Percentiles rank a stretch among this genome's conserved stretches.
phyloP scores from a whole-genome alignment of 352 stramenopile genomes.

The Pythium phragmitis region DNA sequence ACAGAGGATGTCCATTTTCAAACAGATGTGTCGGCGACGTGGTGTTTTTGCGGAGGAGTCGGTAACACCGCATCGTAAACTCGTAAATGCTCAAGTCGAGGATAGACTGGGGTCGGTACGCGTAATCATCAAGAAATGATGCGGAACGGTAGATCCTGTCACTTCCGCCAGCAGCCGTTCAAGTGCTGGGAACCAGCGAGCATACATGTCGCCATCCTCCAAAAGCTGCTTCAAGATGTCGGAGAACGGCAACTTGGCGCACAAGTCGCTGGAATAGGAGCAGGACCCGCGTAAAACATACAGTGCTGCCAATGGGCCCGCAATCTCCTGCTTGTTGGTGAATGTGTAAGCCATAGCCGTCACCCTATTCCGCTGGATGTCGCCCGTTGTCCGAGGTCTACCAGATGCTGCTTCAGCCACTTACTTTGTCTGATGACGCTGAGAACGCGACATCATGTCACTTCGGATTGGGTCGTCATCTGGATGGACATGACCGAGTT shows the following conservation, averaged over 20 bases:
- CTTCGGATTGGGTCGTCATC: slow-evolving; percentile 2
- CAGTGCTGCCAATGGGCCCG: slow-evolving; percentile 18
- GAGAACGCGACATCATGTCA: slow-evolving; percentile 12
- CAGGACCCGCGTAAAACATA: slow-evolving; percentile 19
- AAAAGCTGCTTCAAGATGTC: slow-evolving; percentile 11
- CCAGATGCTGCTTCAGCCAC: background rate
- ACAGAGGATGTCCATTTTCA: background rate
- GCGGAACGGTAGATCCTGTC: background rate
- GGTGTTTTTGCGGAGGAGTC: background rate
- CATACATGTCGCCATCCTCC: background rate
- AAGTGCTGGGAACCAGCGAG: background rate
- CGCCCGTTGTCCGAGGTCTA: background rate
- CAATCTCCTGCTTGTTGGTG: slow-evolving; percentile 29
- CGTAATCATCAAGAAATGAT: background rate
- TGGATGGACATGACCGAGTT: background rate
- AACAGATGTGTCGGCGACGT: background rate
- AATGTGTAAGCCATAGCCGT: slow-evolving; percentile 17
- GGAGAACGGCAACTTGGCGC: slow-evolving; percentile 2
- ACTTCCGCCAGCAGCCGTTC: background rate
- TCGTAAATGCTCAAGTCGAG: background rate
- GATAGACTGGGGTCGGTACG: background rate
- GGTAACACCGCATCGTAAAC: slow-evolving; percentile 18
- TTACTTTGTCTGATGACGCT: slow-evolving; percentile 12
- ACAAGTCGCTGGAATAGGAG: slow-evolving; percentile 15
- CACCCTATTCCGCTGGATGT: slow-evolving; percentile 19